Conservation (phyloP, 176 grass and related monocot genomes). For the Triticum turgidum region DNA sequence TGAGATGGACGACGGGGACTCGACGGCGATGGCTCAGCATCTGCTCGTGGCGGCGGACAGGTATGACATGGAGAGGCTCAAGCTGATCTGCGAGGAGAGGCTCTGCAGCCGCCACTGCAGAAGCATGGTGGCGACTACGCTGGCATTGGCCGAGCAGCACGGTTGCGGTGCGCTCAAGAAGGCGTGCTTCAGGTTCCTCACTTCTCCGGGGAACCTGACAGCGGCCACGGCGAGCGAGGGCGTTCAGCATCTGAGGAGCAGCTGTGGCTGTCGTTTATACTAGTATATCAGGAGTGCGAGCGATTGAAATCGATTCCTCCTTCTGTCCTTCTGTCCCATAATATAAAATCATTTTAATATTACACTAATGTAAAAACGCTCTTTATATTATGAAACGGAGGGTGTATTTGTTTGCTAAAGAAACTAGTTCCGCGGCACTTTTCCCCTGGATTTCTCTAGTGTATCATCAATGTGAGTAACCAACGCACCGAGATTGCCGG, state of each 20-base stretch:
- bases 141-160: neutral
- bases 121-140: neutral
- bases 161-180: neutral
- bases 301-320: no score
- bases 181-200: neutral
- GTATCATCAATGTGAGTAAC: no score
- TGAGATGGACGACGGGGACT: neutral
- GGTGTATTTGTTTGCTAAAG: no score
- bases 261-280: neutral
- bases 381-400: no score
- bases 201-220: neutral
- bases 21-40: conserved; percentile 22
- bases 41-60: conserved; percentile 42
- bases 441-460: no score
- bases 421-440: no score
- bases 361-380: no score
- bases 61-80: conserved; percentile 38
- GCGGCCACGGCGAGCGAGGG: neutral
- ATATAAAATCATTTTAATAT: no score
- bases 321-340: no score
- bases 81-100: conserved; percentile 41
- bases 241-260: neutral
- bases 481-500: no score
- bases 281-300: no score
- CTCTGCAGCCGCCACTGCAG: neutral